Evolutionary conservation across 2,329 filamentous ascomycete genomes (phyloP), one percentile per base, ranked within the genome.

Genomic region (Fonsecaea multimorphosa): DNA sequence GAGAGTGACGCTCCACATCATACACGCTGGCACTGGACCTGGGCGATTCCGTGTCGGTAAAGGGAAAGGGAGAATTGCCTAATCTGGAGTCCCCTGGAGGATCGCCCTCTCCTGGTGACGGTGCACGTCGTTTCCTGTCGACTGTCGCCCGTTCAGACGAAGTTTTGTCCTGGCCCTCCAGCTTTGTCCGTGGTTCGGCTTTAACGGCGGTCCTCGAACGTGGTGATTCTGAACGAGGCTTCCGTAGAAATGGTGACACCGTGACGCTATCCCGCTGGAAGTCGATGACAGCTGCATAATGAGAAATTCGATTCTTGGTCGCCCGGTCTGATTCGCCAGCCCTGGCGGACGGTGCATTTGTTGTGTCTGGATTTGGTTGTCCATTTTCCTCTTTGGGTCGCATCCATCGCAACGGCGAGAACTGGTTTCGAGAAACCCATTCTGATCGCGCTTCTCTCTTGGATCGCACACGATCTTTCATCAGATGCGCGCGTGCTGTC

Each of bases 351-450:
- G 52, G 16, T 55, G 36, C 56, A 40, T 58, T 32, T 32, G 61
- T 24, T 29, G 31, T n/a, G 22, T 58, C 60, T 62, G 57, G 29
- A 63, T 44, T 51, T 55, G 46, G 36, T 31, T 61, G 56, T 14
- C 19, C 40, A 32, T 62, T 62, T 36, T 64, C 61, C 58, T 55
- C 53, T 60, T 68, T 68, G 8, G 67, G 67, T 27, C 52, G 61
- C 67, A 68, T 66, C 67, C 67, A 66, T 32, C 67, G 64, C 54
- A 68, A 52, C 19, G 67, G 62, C 36, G 59, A 66, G 56, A 65
- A 61, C 29, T 63, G 67, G 40, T 68, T 68, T 34, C 67, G 61
- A 44, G 61, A 66, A 12, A 66, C 36, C 64, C 67, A 64, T 66
- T 68, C 61, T 24, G 64, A 64, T 40, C 61, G 22, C 4, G 67